Evolutionary conservation across 306 rosid genomes (phyloP).

Genomic region (Cyamopsis tetragonoloba): DNA sequence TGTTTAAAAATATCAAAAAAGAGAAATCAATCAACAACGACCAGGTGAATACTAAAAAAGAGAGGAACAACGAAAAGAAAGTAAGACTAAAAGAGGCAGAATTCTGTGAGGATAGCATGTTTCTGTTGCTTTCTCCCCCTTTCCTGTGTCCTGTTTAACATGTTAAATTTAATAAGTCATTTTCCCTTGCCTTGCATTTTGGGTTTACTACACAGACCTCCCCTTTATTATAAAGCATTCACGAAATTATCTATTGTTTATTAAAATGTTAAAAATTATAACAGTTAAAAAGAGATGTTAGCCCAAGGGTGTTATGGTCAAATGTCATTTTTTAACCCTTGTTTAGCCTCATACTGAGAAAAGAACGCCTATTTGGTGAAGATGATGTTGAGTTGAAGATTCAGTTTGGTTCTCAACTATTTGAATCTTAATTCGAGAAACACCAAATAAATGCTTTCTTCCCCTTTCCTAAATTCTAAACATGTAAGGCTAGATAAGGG

Average conservation of each 20-base stretch:
- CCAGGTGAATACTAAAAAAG: not conserved
- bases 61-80: conserved; percentile 12
- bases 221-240: not conserved
- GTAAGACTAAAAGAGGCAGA: conserved; percentile 13
- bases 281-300: not conserved
- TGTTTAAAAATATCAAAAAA: not conserved
- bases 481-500: not conserved
- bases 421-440: not conserved
- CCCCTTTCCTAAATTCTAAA: not conserved
- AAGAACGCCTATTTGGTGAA: not conserved
- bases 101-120: not conserved
- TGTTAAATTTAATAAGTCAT: not conserved
- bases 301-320: not conserved
- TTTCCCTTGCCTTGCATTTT: not conserved
- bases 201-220: not conserved
- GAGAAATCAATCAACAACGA: conserved; percentile 5
- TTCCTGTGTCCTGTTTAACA: not conserved
- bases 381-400: not conserved
- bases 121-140: conserved; percentile 3
- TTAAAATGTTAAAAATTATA: not conserved
- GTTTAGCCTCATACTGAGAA: not conserved
- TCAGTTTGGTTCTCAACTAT: not conserved
- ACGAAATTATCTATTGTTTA: not conserved
- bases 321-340: not conserved
- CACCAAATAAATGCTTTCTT: not conserved